Conservation (phyloP, 2,329 filamentous ascomycete species). For the Fusarium abutilonis region DNA sequence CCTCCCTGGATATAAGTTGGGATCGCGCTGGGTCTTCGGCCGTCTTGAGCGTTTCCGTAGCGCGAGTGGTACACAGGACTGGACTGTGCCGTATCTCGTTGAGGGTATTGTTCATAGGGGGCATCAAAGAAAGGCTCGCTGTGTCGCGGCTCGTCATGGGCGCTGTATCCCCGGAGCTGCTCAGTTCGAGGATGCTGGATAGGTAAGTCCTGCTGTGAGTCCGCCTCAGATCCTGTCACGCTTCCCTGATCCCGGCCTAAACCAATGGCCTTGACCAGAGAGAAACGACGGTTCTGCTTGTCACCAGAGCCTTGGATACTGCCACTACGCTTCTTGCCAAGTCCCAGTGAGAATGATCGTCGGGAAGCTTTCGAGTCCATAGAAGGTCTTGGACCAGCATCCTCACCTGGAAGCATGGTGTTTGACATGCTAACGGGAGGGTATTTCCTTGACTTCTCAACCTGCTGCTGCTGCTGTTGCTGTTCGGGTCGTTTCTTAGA, state of each 20-base stretch:
- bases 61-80: slow-evolving; percentile 56
- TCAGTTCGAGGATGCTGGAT: slow-evolving; percentile 57
- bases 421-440: slow-evolving; percentile 93
- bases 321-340: slow-evolving; percentile 76
- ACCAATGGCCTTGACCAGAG: slow-evolving; percentile 73
- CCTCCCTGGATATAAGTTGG: slow-evolving; percentile 59
- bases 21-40: slow-evolving; percentile 54
- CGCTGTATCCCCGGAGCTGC: slow-evolving; percentile 48
- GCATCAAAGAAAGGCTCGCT: slow-evolving; percentile 55
- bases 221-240: slow-evolving; percentile 56
- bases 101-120: slow-evolving; percentile 51
- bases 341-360: slow-evolving; percentile 74
- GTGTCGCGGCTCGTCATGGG: slow-evolving; percentile 50
- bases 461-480: slow-evolving; percentile 59
- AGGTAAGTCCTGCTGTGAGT: slow-evolving; percentile 63
- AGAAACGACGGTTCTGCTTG: slow-evolving; percentile 72
- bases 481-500: slow-evolving; percentile 61
- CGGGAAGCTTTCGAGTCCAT: slow-evolving; percentile 75
- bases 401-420: slow-evolving; percentile 68
- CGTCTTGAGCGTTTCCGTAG: slow-evolving; percentile 54
- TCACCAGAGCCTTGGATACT: slow-evolving; percentile 69
- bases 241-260: slow-evolving; percentile 64
- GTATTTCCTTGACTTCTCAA: slow-evolving; percentile 76
- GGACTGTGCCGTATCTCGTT: slow-evolving; percentile 48
- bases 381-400: slow-evolving; percentile 64